Evolutionary conservation across 768 basidiomycete species (phyloP).

Genomic region (Neoboletus magnificus): DNA sequence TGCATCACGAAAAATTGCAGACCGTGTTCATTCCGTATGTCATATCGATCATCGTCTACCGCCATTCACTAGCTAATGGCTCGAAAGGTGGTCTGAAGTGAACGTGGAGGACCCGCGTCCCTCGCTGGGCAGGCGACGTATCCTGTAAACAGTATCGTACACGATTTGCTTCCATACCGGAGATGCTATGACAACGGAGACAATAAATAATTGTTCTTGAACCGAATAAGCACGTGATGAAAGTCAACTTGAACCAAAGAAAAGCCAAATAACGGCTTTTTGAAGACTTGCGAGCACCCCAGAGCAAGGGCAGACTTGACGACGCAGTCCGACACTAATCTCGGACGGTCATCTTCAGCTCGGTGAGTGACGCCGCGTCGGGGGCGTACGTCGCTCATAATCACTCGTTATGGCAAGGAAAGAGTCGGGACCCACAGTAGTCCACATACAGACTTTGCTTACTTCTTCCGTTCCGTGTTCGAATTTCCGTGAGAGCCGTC

Average conservation of each 20-base stretch:
- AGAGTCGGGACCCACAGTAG: slow-evolving; percentile 51
- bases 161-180: neutral
- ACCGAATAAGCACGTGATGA: slow-evolving; percentile 30
- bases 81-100: slow-evolving; percentile 27
- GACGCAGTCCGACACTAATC: slow-evolving; percentile 24
- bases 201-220: slow-evolving; percentile 17
- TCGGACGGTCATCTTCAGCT: slow-evolving; percentile 11
- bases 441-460: slow-evolving; percentile 43
- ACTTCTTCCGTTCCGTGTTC: slow-evolving; percentile 42
- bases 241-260: slow-evolving; percentile 55
- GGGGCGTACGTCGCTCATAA: slow-evolving; percentile 7
- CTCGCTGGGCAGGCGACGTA: slow-evolving; percentile 20
- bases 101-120: slow-evolving; percentile 17
- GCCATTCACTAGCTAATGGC: neutral
- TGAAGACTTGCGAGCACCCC: slow-evolving; percentile 4
- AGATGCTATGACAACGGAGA: slow-evolving; percentile 10
- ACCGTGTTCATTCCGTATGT: slow-evolving; percentile 61
- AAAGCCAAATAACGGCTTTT: slow-evolving; percentile 35
- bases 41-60: slow-evolving; percentile 36
- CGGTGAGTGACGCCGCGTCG: slow-evolving; percentile 13
- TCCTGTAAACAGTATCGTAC: slow-evolving; percentile 4
- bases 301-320: slow-evolving; percentile 1
- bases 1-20: slow-evolving; percentile 61
- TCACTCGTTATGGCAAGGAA: slow-evolving; percentile 35
- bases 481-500: slow-evolving; percentile 27